phyloP scores from a whole-genome alignment of 176 grass and related monocot species.

The Alopecurus myosuroides region DNA sequence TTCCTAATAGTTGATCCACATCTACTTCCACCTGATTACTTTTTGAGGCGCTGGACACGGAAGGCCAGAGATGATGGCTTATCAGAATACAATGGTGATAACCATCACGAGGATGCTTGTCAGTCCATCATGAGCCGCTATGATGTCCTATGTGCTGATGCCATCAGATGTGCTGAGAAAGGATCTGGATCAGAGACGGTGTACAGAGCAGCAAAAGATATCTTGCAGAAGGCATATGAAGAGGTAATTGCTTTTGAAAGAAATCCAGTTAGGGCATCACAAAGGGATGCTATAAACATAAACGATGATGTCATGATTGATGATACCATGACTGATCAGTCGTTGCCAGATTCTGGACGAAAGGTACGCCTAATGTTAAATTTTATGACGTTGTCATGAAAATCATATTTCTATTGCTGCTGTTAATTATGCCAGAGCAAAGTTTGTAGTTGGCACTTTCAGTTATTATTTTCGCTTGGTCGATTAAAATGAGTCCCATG shows the following conservation, averaged over 20 bases:
- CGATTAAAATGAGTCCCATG: background rate
- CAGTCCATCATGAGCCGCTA: constrained; percentile 53
- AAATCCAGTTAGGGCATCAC: constrained; percentile 46
- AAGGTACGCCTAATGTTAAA: constrained; percentile 51
- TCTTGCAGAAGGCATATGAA: constrained; percentile 74
- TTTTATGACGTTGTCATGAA: background rate
- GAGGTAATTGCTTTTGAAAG: constrained; percentile 74
- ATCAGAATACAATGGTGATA: constrained; percentile 43
- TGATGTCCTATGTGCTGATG: constrained; percentile 67
- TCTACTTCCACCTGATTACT: constrained; percentile 61
- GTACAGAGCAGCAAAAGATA: constrained; percentile 80
- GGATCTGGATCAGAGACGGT: constrained; percentile 48
- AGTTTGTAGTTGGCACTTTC: background rate
- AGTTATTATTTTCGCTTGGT: constrained; percentile 4
- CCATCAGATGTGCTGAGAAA: constrained; percentile 69
- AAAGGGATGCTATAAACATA: constrained; percentile 88
- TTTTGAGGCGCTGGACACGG: constrained; percentile 80
- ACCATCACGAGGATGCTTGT: constrained; percentile 36
- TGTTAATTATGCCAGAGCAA: background rate
- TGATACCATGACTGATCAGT: constrained; percentile 67
- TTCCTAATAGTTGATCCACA: constrained; percentile 69
- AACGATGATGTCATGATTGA: constrained; percentile 82
- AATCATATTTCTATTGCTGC: background rate
- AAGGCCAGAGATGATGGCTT: constrained; percentile 51
- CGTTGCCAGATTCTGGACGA: constrained; percentile 64